Percentiles rank a stretch among this genome's conserved stretches.
These are phyloP conservation scores for Bryopsis sp. DNA, from an alignment of 139 green algal genomes.

Conservation along the genomic window DNA sequence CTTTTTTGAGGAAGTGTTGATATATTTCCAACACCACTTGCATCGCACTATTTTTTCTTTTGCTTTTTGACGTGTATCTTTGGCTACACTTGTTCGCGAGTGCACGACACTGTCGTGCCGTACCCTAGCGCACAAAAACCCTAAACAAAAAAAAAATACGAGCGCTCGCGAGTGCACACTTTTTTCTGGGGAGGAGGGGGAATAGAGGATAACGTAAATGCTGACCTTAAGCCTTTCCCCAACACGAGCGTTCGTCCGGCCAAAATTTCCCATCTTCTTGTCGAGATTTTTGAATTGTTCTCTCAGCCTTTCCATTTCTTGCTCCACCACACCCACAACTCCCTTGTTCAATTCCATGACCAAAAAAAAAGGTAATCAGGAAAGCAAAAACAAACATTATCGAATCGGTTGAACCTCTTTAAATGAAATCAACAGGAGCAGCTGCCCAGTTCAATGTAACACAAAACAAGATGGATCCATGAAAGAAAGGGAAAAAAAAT, in stretches of 20 bases:
- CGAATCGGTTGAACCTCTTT: not conserved
- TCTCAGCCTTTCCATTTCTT: constrained; percentile 5
- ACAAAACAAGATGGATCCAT: not conserved
- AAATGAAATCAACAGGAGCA: too few species aligned
- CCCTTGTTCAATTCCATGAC: not conserved
- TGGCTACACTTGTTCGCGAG: too few species aligned
- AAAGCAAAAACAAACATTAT: not conserved
- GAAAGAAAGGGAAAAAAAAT: not conserved
- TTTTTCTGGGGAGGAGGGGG: not conserved
- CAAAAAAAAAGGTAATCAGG: not conserved
- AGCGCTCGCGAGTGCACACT: too few species aligned
- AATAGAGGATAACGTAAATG: not conserved
- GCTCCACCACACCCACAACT: constrained; percentile 15
- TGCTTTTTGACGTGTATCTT: too few species aligned
- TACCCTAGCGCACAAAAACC: too few species aligned
- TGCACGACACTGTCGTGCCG: too few species aligned
- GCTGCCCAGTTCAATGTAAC: too few species aligned
- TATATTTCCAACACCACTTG: too few species aligned
- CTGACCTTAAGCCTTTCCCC: constrained; percentile 16
- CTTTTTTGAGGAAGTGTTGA: too few species aligned
- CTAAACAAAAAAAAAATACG: too few species aligned
- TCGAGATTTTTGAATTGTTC: constrained; percentile 10
- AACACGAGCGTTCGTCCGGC: constrained; percentile 10
- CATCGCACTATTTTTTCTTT: too few species aligned
- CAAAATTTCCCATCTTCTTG: constrained; percentile 20